Conservation (phyloP, 1,139 yeast genomes). For the Pichia sp. region DNA sequence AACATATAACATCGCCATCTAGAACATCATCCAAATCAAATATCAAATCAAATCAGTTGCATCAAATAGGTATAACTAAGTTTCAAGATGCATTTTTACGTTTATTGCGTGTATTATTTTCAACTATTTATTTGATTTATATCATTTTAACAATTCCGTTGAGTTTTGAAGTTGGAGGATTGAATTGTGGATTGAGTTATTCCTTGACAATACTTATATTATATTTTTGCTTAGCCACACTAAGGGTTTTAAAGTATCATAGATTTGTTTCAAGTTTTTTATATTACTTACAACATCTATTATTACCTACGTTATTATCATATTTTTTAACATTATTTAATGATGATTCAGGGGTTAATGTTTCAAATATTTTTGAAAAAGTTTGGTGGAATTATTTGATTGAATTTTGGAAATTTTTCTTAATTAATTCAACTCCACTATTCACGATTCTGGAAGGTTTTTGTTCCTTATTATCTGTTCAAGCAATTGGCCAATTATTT, state of each 20-base stretch:
- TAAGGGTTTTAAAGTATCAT: constrained; percentile 46
- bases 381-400: constrained; percentile 34
- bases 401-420: constrained; percentile 60
- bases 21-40: constrained; percentile 1
- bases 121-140: constrained; percentile 55
- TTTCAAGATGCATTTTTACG: constrained; percentile 10
- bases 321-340: constrained; percentile 58
- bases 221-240: constrained; percentile 67
- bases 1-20: background rate
- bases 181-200: constrained; percentile 80
- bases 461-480: constrained; percentile 82
- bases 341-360: constrained; percentile 7
- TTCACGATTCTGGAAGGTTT: constrained; percentile 90
- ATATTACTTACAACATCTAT: constrained; percentile 74
- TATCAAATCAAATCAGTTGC: background rate
- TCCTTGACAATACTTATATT: constrained; percentile 66
- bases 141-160: constrained; percentile 82
- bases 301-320: constrained; percentile 76
- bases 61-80: background rate
- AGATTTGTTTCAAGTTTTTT: constrained; percentile 50
- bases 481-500: constrained; percentile 81
- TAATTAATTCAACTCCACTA: constrained; percentile 77
- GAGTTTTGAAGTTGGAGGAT: constrained; percentile 94
- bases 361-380: constrained; percentile 12
- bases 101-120: constrained; percentile 33